Percentiles rank a stretch among this genome's conserved stretches.
Conservation (phyloP, 352 stramenopile species). For the Phytophthora gonapodyides region DNA sequence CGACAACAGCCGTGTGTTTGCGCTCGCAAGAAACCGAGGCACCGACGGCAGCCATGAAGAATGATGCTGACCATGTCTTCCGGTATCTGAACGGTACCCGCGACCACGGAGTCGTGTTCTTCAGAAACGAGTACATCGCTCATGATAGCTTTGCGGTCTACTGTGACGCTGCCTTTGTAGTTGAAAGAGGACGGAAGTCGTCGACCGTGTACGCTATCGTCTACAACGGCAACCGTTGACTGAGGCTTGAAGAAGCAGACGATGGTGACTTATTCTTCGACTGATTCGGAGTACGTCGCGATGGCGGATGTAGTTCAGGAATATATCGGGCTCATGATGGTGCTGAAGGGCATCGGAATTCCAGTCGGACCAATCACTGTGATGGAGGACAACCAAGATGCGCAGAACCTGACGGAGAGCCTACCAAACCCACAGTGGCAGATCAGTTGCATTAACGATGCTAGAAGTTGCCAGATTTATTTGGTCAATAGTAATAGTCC, state of each 20-base stretch:
- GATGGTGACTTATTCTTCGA: slow-evolving; percentile 10
- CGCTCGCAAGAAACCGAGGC: slow-evolving; percentile 9
- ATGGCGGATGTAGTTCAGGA: slow-evolving; percentile 4
- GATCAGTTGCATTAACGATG: too few relatives aligned
- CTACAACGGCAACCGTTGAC: slow-evolving; percentile 2
- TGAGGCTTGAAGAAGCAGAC: slow-evolving; percentile 20
- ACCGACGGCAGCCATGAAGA: not conserved
- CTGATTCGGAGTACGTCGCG: slow-evolving; percentile 11
- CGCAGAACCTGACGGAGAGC: too few relatives aligned
- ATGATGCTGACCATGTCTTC: not conserved
- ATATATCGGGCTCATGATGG: slow-evolving; percentile 22
- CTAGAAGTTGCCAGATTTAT: too few relatives aligned
- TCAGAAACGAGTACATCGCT: not conserved
- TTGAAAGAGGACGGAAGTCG: too few relatives aligned
- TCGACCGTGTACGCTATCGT: not conserved
- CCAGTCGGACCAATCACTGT: too few relatives aligned
- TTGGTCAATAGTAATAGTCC: too few relatives aligned
- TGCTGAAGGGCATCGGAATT: too few relatives aligned
- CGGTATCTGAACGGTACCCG: slow-evolving; percentile 3
- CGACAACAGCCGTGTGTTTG: not conserved
- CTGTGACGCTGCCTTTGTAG: slow-evolving; percentile 13
- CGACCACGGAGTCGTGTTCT: slow-evolving; percentile 2
- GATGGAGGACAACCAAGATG: too few relatives aligned
- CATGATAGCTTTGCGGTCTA: not conserved
- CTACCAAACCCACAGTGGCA: too few relatives aligned